Percentiles rank a stretch among this genome's conserved stretches.
Evolutionary conservation across 2,329 filamentous ascomycete species (phyloP).

Genomic region (Aspergillus arachidicola): DNA sequence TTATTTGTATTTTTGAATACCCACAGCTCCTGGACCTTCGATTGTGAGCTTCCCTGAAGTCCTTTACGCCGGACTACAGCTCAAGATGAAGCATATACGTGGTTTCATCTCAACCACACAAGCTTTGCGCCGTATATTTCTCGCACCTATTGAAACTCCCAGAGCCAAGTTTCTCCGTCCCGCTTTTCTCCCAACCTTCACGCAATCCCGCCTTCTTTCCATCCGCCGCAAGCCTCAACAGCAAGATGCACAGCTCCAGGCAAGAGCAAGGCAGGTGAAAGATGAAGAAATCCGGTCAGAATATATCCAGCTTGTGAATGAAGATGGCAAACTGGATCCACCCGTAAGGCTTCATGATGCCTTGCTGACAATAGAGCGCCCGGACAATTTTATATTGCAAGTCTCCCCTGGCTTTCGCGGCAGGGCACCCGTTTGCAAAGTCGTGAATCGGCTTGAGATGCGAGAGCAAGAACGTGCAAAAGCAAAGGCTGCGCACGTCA

Average conservation of each 20-base stretch:
- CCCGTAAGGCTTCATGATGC: constrained; percentile 31
- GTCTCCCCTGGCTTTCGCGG: constrained; percentile 40
- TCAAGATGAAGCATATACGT: constrained; percentile 37
- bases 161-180: constrained; percentile 18
- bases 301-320: constrained; percentile 39
- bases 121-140: constrained; percentile 34
- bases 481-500: constrained; percentile 41
- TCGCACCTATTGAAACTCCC: constrained; percentile 23
- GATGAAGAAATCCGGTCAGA: constrained; percentile 39
- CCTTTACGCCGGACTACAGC: background rate
- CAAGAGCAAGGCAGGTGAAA: constrained; percentile 22
- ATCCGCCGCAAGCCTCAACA: constrained; percentile 6
- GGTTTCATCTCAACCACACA: constrained; percentile 36
- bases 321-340: constrained; percentile 33
- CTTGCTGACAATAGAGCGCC: constrained; percentile 52
- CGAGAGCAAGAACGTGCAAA: constrained; percentile 48
- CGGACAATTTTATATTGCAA: constrained; percentile 55
- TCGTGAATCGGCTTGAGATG: constrained; percentile 63
- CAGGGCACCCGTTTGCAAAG: constrained; percentile 67
- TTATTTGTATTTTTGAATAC: background rate
- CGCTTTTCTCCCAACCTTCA: constrained; percentile 7
- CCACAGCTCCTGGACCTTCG: background rate
- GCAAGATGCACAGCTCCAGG: constrained; percentile 7
- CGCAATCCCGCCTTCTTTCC: constrained; percentile 23
- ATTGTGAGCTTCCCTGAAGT: background rate